A percentile compares a stretch with the other conserved stretches of the same genome.
Evolutionary conservation across 2,329 filamentous ascomycete species (phyloP).

Genomic region (Fusarium beomiforme): DNA sequence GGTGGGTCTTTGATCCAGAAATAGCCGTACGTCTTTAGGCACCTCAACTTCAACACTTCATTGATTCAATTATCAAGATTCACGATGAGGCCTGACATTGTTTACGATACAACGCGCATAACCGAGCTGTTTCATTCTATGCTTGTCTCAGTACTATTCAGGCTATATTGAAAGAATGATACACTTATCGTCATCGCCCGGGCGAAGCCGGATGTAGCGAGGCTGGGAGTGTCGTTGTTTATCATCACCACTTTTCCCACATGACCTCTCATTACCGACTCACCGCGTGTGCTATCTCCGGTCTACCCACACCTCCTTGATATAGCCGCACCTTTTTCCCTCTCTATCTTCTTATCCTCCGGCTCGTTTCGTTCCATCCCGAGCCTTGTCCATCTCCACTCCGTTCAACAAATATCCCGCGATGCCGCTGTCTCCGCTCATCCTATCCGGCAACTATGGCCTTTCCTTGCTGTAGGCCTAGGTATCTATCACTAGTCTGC

Average conservation of each 20-base stretch:
- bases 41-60: conserved; percentile 21
- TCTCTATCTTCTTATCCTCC: neutral
- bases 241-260: conserved; percentile 39
- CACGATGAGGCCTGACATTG: neutral
- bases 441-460: conserved; percentile 4
- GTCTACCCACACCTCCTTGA: conserved; percentile 8
- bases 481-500: neutral
- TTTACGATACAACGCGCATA: neutral
- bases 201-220: conserved; percentile 27
- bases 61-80: conserved; percentile 20
- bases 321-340: conserved; percentile 14
- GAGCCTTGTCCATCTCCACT: conserved; percentile 32
- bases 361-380: conserved; percentile 36
- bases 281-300: conserved; percentile 17
- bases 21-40: conserved; percentile 21
- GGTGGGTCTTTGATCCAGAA: conserved; percentile 32
- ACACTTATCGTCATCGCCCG: conserved; percentile 11
- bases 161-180: neutral
- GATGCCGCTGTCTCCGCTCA: conserved; percentile 29
- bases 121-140: neutral
- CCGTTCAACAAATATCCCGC: conserved; percentile 24
- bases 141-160: neutral
- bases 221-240: conserved; percentile 10
- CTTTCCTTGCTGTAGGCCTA: neutral
- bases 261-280: conserved; percentile 31